These are phyloP conservation scores for Laguncularia racemosa DNA, from an alignment of 345 rosid species.

Conservation along the genomic window DNA sequence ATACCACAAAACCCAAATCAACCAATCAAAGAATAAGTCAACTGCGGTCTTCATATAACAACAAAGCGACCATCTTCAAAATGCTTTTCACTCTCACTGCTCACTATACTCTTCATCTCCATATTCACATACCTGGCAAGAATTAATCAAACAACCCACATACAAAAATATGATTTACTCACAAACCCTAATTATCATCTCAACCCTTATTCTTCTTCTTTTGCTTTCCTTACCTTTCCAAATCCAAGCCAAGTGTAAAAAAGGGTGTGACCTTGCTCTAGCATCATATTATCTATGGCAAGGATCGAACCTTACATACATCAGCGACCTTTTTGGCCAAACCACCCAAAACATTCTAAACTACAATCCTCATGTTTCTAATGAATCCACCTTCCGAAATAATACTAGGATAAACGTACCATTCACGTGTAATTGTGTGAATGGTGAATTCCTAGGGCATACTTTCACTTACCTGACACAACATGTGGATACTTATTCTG, in stretches of 20 bases:
- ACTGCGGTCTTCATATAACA: no score
- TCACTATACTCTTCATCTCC: no score
- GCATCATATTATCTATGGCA: constrained; percentile 33
- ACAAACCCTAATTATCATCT: neutral
- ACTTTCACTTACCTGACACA: constrained; percentile 28
- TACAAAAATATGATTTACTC: neutral
- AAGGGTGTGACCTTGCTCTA: constrained; percentile 32
- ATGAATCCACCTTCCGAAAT: constrained; percentile 9
- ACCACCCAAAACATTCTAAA: constrained; percentile 18
- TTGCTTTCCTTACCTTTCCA: constrained; percentile 3
- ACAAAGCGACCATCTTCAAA: no score
- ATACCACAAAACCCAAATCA: no score
- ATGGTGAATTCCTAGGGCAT: constrained; percentile 40
- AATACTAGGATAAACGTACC: constrained; percentile 29
- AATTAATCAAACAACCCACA: neutral
- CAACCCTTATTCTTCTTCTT: neutral
- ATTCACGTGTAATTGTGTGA: constrained; percentile 39
- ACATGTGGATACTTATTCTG: constrained; percentile 21
- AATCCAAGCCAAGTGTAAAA: constrained; percentile 26
- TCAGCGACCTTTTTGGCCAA: constrained; percentile 21
- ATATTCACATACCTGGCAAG: neutral
- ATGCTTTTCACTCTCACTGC: no score
- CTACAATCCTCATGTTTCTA: constrained; percentile 23
- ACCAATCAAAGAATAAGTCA: no score
- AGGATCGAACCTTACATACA: constrained; percentile 33